Evolutionary conservation across 139 green algal species (phyloP).

Genomic region (Tetradesmus lagerheimii): DNA sequence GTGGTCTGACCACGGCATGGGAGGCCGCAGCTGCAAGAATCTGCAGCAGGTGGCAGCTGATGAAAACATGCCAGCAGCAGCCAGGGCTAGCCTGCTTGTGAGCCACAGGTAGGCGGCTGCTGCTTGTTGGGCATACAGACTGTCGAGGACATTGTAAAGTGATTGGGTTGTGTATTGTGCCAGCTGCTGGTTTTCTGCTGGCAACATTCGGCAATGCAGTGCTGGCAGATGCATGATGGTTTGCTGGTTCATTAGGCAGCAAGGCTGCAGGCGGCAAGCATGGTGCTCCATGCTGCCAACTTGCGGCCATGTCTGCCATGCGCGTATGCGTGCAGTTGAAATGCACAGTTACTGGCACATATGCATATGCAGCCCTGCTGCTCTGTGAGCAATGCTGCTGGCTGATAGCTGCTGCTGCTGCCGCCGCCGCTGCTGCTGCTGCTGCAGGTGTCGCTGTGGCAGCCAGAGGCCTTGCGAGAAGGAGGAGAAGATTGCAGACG

Average conservation of each 20-base stretch:
- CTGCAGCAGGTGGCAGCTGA: conserved; percentile 1
- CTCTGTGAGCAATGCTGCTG: too few species aligned
- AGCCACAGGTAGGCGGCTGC: not conserved
- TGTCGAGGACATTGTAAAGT: not conserved
- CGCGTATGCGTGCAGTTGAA: too few species aligned
- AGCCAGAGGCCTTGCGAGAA: conserved; percentile 2
- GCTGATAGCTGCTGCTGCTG: too few species aligned
- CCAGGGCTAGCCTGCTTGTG: conserved; percentile 1
- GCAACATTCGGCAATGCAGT: too few species aligned
- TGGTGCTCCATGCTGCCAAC: too few species aligned
- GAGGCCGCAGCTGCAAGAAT: conserved; percentile 33
- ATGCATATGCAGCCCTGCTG: not conserved
- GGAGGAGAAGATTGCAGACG: conserved; percentile 19
- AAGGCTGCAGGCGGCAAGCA: too few species aligned
- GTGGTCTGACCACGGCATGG: conserved; percentile 11
- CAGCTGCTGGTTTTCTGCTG: not conserved
- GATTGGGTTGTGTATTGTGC: not conserved
- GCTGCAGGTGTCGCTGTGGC: conserved; percentile 20
- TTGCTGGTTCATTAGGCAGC: too few species aligned
- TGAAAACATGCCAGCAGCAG: not conserved
- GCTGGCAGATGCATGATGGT: too few species aligned
- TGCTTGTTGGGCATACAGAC: too few species aligned
- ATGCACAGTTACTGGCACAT: too few species aligned
- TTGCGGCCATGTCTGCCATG: too few species aligned
- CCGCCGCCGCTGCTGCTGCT: not conserved